These are phyloP conservation scores for Phytophthora fragariaefolia DNA, from an alignment of 352 stramenopile species.

Conservation along the genomic window DNA sequence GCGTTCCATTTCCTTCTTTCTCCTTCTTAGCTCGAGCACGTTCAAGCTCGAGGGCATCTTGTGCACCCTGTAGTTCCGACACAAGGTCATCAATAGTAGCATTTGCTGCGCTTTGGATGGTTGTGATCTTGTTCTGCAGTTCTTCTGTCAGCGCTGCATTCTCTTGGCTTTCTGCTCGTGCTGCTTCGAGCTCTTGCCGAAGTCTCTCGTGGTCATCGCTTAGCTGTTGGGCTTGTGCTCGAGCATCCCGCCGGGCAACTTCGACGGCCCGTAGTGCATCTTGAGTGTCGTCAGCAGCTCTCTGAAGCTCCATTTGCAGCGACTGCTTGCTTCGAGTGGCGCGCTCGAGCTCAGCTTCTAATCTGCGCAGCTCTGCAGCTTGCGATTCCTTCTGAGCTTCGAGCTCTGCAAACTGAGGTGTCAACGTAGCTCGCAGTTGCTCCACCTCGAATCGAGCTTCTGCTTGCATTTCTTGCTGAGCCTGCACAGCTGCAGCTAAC, in stretches of 20 bases:
- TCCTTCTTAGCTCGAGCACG: slow-evolving; percentile 63
- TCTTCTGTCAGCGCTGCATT: slow-evolving; percentile 51
- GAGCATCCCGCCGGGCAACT: slow-evolving; percentile 61
- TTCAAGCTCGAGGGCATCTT: slow-evolving; percentile 64
- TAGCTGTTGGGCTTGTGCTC: slow-evolving; percentile 48
- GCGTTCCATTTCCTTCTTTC: slow-evolving; percentile 33
- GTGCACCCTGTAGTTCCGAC: slow-evolving; percentile 58
- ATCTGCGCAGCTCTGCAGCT: slow-evolving; percentile 45
- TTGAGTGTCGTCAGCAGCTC: slow-evolving; percentile 58
- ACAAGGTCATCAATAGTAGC: slow-evolving; percentile 82
- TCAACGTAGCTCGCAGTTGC: slow-evolving; percentile 34
- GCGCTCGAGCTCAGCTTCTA: slow-evolving; percentile 60
- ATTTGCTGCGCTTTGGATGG: slow-evolving; percentile 77
- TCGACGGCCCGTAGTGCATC: slow-evolving; percentile 69
- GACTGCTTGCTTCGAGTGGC: slow-evolving; percentile 46
- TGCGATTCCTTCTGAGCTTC: slow-evolving; percentile 38
- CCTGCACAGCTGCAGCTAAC: slow-evolving; percentile 20
- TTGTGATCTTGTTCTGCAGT: slow-evolving; percentile 70
- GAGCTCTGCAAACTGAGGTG: slow-evolving; percentile 33
- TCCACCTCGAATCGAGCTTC: slow-evolving; percentile 34
- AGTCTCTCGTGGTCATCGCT: slow-evolving; percentile 50
- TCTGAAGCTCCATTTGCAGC: slow-evolving; percentile 64
- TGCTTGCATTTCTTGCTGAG: slow-evolving; percentile 28
- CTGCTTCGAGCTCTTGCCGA: slow-evolving; percentile 58
- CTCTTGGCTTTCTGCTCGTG: slow-evolving; percentile 50